Base-by-base conservation (phyloP, 2,329 filamentous ascomycete species). In the Sclerotinia glacialis region DNA sequence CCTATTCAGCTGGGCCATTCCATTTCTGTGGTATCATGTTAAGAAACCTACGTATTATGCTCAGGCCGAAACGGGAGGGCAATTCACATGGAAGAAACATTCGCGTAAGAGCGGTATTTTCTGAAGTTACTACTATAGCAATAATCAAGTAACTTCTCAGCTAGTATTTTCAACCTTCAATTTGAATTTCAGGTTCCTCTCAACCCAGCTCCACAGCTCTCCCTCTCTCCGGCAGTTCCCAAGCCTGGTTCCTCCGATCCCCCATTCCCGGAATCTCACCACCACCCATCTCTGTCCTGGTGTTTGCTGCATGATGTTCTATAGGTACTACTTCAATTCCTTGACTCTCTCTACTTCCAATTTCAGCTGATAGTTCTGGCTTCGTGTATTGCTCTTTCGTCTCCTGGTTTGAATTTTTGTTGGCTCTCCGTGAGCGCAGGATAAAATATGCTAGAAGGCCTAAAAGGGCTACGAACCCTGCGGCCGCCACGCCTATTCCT, bases 191-290 rank as follows among this genome's bases (percentile, higher is more conserved):
- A n/a, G 14, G 1, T 54, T 7, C 34, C 21, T 54, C 5, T 37
- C 21, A 37, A 55, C 4, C 11, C 3, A 31, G 9, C 18, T 31
- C 47, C 40, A 23, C 34, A 42, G 9, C 26, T 9, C 28, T 23
- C 14, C 21, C n/a, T 21, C 12, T 26, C 21, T 26, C 61, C n/a
- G 23, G 14, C 28, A 64, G 31, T 42, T 64, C 62, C 50, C 62
- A 47, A 28, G 21, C 50, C 50, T 44, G 52, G 28, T 34, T 28
- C 7, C 62, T 58, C 40, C 21, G 16, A 12, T 56, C 62, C 3
- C 46, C 31, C 23, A 52, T 52, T 18, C 42, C 59, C n/a, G 5
- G 12, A 18, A 62, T 18, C 2, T 9, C 28, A 11, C 23, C 31
- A 14, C n/a, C 18, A 5, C 26, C 26, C 50, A 44, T 44, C 40